Evolutionary conservation across 495 filamentous ascomycete genomes (phyloP), one percentile per base, ranked within the genome.

Genomic region (Halenospora varia): DNA sequence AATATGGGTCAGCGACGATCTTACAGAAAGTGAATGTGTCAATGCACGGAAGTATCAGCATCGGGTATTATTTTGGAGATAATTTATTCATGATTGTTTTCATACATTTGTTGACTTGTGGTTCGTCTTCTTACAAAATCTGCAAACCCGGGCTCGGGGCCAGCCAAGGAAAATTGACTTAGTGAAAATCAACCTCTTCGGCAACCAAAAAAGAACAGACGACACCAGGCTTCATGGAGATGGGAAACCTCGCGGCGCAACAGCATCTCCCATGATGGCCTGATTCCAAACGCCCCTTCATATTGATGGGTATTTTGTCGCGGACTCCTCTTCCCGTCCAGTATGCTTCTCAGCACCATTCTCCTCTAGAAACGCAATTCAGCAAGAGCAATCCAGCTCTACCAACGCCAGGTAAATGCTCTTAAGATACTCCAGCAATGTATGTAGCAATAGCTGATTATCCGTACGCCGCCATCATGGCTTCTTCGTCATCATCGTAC

Each of bases 401-500:
- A 23, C n/a, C 22, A 60, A 60, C 57, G 52, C 57, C 57, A 35
- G 51, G 22, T 46, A 60, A 49, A 49, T 45, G 42, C 42, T n/a
- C 42, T 9, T 6, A 20, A n/a, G 3, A n/a, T n/a, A 15, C 42
- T 45, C 11, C 42, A 20, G 4, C 42, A 45, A 20, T 20, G 17
- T 15, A 9, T 17, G 42, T 45, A 45, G 6, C 13, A 4, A 45
- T 9, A 9, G 17, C 23, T 58, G 15, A 39, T 62, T 54, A 65
- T 19, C 59, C 67, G 51, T 66, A 68, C 50, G 67, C 64, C 18
- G 61, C 59, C 51, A 67, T 59, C 2, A n/a, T n/a, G n/a, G 48
- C 59, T 23, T 68, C 68, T 18, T 75, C 71, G 24, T 75, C 75
- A 17, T 75, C 58, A 26, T 57, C 72, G 44, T 67, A 66, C 8